These are phyloP conservation scores for Smittium mucronatum DNA, from an alignment of 371 early-diverging fungal genomes.

Conservation along the genomic window DNA sequence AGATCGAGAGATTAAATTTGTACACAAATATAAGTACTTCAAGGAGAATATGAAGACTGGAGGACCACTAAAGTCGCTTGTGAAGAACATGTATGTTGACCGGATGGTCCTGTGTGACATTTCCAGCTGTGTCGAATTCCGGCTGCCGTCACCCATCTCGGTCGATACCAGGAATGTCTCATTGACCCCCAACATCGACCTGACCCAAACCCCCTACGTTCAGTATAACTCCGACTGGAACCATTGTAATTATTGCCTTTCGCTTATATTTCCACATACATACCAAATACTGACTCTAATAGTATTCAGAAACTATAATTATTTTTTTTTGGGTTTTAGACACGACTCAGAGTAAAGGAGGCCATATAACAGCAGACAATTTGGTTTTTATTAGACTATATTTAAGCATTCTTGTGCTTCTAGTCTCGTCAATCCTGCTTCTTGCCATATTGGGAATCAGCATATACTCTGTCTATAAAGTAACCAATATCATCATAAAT, in stretches of 20 bases:
- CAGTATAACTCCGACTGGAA: neutral
- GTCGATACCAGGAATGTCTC: too few relatives aligned
- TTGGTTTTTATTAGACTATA: neutral
- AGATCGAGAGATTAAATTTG: too few relatives aligned
- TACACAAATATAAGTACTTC: too few relatives aligned
- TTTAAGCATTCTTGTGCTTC: neutral
- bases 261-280: neutral
- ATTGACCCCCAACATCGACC: too few relatives aligned
- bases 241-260: neutral
- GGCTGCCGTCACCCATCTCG: too few relatives aligned
- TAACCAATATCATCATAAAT: too few relatives aligned
- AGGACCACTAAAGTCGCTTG: too few relatives aligned
- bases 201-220: too few relatives aligned
- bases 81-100: too few relatives aligned
- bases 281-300: neutral
- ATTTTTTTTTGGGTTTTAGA: neutral
- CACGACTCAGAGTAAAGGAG: neutral
- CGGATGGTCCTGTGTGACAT: too few relatives aligned
- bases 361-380: neutral
- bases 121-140: too few relatives aligned
- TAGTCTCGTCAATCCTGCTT: neutral
- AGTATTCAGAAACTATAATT: neutral
- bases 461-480: neutral
- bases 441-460: neutral
- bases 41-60: too few relatives aligned